Conservation (phyloP, 176 grass and related monocot species). For the Thalia dealbata region DNA sequence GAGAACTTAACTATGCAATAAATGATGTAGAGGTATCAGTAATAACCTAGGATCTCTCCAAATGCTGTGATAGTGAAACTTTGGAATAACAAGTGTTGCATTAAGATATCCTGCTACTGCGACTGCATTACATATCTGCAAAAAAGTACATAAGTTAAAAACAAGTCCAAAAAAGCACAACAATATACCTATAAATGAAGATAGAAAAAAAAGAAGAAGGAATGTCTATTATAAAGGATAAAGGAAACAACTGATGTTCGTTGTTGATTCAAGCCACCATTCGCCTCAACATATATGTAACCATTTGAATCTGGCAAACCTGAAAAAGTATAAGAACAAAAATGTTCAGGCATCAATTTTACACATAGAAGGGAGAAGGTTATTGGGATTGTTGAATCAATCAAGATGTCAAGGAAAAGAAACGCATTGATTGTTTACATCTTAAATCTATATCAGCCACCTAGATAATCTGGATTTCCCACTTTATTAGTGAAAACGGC, state of each 20-base stretch:
- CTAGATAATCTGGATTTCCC: too few relatives aligned
- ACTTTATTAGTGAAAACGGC: too few relatives aligned
- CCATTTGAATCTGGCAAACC: constrained; percentile 86
- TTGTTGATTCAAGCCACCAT: constrained; percentile 98
- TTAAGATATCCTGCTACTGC: constrained; percentile 96
- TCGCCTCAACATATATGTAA: constrained; percentile 94
- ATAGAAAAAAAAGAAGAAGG: not conserved
- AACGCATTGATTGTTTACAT: not conserved
- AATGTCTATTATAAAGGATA: constrained; percentile 13
- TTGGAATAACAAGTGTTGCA: constrained; percentile 86
- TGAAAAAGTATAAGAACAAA: constrained; percentile 20
- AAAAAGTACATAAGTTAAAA: constrained; percentile 25
- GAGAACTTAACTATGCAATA: constrained; percentile 1
- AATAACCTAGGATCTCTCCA: constrained; percentile 97
- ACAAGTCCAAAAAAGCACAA: constrained; percentile 19
- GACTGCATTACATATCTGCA: constrained; percentile 97
- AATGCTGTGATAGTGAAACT: constrained; percentile 98
- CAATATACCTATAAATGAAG: not conserved
- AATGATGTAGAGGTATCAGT: not conserved
- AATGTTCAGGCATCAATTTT: not conserved
- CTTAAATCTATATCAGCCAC: too few relatives aligned
- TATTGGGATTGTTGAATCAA: not conserved
- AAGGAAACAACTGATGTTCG: constrained; percentile 60
- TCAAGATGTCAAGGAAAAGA: not conserved
- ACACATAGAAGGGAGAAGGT: not conserved